Evolutionary conservation across 441 rosid genomes (phyloP), one percentile per base, ranked within the genome.

Genomic region (Syzygium malaccense): DNA sequence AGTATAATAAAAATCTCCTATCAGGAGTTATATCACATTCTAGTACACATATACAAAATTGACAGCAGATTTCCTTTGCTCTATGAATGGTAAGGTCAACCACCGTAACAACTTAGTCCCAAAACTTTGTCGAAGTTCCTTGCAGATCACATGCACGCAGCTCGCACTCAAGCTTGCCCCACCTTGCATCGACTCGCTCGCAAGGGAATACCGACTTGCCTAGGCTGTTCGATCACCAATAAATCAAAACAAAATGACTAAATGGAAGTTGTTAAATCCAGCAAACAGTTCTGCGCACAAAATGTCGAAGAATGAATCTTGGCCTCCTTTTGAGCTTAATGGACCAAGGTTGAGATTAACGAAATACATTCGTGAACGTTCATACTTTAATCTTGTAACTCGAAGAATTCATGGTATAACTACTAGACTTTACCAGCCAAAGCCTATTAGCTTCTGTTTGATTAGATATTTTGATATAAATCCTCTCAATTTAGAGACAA

Each of bases 111-210:
- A 37, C 83, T 71, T 75, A 75, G 83, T 55, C n/a, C 41, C 68
- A 54, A 32, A 93, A 92, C 88, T 91, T 88, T 66, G 91, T 79
- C 20, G 92, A 85, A 85, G 92, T 88, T 90, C 99, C 98, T 86
- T 92, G 98, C n/a, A 98, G 90, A 91, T 98, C 99, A 86, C 99
- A 98, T 75, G 91, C 91, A 30, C 93, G 96, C 88, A 96, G 95
- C 94, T 98, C 98, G 55, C 99, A 98, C 23, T 96, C 99, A 49
- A 98, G 95, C 95, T 97, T 98, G 90, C 99, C 99, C 99, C 99
- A 98, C 93, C 98, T 95, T 90, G 99, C 98, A 92, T 97, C 97
- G 41, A 96, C 98, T 91, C 98, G 95, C 90, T 95, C 98, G 19
- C 98, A 97, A 32, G 96, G 98, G 88, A 96, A 97, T 79, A 90